Evolutionary conservation across 2,329 filamentous ascomycete genomes (phyloP).

Genomic region (Colletotrichum destructivum): DNA sequence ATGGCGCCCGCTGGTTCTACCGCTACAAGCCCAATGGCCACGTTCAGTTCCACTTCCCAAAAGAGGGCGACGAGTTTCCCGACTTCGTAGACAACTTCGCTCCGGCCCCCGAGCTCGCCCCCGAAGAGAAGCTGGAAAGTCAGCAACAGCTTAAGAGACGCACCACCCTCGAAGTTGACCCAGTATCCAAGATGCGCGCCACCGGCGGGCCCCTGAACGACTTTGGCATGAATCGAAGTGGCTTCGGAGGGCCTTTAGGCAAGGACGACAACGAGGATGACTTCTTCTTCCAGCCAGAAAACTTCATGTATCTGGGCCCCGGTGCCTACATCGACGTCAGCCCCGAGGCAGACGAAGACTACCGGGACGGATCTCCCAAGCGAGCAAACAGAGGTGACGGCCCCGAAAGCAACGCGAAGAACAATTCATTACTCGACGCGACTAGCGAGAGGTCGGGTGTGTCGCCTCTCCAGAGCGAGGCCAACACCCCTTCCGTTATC

Average conservation of each 20-base stretch:
- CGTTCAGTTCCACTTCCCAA: constrained; percentile 70
- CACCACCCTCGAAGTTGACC: constrained; percentile 40
- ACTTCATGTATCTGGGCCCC: constrained; percentile 68
- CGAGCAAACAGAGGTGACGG: constrained; percentile 6
- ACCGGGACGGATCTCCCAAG: constrained; percentile 39
- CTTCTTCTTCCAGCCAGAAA: constrained; percentile 66
- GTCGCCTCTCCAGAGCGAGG: constrained; percentile 47
- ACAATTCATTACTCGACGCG: constrained; percentile 22
- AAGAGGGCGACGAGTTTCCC: constrained; percentile 71
- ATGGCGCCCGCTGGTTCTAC: constrained; percentile 72
- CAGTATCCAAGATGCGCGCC: constrained; percentile 40
- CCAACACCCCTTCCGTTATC: constrained; percentile 45
- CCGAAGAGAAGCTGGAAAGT: constrained; percentile 68
- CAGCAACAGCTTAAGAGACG: constrained; percentile 64
- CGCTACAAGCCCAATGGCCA: constrained; percentile 68
- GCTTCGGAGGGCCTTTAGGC: constrained; percentile 43
- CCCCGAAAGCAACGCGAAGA: not conserved
- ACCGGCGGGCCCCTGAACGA: constrained; percentile 44
- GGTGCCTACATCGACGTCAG: constrained; percentile 63
- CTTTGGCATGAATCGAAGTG: constrained; percentile 42
- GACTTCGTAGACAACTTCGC: constrained; percentile 59
- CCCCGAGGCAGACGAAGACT: constrained; percentile 59
- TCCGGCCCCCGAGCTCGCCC: constrained; percentile 58
- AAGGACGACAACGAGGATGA: constrained; percentile 52
- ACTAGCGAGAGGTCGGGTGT: constrained; percentile 38